Conservation (phyloP, 306 rosid species). For the Trifolium fragiferum region DNA sequence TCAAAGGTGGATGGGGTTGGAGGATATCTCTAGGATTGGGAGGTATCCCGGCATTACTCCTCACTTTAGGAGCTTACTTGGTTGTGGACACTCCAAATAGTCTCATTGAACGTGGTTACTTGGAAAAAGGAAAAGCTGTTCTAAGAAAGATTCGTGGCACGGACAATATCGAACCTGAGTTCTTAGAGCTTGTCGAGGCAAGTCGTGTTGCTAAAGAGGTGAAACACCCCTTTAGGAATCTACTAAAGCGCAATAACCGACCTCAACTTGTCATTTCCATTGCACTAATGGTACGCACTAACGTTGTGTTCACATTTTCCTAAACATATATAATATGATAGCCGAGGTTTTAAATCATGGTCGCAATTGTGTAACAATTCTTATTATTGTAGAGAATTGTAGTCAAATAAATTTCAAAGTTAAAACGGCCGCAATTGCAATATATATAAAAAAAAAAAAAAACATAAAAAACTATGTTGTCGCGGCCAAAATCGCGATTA, state of each 20-base stretch:
- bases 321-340: not conserved
- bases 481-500: not conserved
- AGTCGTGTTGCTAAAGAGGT: conserved; percentile 70
- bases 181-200: conserved; percentile 75
- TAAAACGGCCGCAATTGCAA: not conserved
- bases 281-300: conserved; percentile 59
- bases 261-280: conserved; percentile 81
- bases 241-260: conserved; percentile 63
- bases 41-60: conserved; percentile 75
- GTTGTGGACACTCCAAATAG: conserved; percentile 94
- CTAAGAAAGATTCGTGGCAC: conserved; percentile 74
- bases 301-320: not conserved
- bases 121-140: conserved; percentile 76
- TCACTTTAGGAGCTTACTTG: conserved; percentile 71
- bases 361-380: not conserved
- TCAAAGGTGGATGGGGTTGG: conserved; percentile 94
- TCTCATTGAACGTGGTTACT: conserved; percentile 77
- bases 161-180: conserved; percentile 77
- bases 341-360: not conserved
- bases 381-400: not conserved
- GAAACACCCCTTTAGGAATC: conserved; percentile 79
- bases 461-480: not conserved
- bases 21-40: conserved; percentile 85
- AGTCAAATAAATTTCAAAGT: not conserved
- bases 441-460: not conserved